A percentile compares a stretch with the other conserved stretches of the same genome.
Evolutionary conservation across 1,139 yeast genomes (phyloP).

Genomic region (Tardiomyces blankii): DNA sequence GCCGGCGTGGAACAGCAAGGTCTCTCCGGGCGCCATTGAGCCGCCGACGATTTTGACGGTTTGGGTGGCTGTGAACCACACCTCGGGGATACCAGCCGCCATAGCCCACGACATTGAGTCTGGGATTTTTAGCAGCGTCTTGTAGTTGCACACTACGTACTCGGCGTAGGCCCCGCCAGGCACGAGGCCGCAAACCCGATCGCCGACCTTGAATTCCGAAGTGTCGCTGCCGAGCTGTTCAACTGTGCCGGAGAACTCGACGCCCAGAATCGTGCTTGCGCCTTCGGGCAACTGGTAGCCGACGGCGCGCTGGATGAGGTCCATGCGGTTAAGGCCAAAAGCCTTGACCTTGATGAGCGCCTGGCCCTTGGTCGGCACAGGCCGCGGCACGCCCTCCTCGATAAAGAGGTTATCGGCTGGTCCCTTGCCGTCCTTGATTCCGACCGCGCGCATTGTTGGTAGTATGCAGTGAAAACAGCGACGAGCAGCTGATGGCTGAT

Average conservation of each 20-base stretch:
- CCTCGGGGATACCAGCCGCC: slow-evolving; percentile 28
- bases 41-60: slow-evolving; percentile 20
- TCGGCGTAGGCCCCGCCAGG: slow-evolving; percentile 31
- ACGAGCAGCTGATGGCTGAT: too few relatives aligned
- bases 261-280: slow-evolving; percentile 23
- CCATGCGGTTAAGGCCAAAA: slow-evolving; percentile 27
- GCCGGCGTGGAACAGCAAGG: slow-evolving; percentile 26
- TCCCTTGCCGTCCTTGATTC: slow-evolving; percentile 17
- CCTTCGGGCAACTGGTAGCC: slow-evolving; percentile 22
- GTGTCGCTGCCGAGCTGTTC: slow-evolving; percentile 10
- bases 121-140: slow-evolving; percentile 19
- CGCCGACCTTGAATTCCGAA: slow-evolving; percentile 19
- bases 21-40: slow-evolving; percentile 16
- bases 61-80: slow-evolving; percentile 29
- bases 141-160: slow-evolving; percentile 19
- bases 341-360: slow-evolving; percentile 22
- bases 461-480: too few relatives aligned
- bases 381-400: slow-evolving; percentile 13
- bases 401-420: slow-evolving; percentile 19
- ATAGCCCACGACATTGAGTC: slow-evolving; percentile 12
- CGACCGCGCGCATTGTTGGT: slow-evolving; percentile 18
- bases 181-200: slow-evolving; percentile 26
- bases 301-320: slow-evolving; percentile 20
- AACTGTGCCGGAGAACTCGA: slow-evolving; percentile 26
- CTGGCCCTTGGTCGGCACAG: slow-evolving; percentile 14